Evolutionary conservation across 2,329 filamentous ascomycete species (phyloP), one percentile per base, ranked within the genome.

Genomic region (Botryotinia globosa): DNA sequence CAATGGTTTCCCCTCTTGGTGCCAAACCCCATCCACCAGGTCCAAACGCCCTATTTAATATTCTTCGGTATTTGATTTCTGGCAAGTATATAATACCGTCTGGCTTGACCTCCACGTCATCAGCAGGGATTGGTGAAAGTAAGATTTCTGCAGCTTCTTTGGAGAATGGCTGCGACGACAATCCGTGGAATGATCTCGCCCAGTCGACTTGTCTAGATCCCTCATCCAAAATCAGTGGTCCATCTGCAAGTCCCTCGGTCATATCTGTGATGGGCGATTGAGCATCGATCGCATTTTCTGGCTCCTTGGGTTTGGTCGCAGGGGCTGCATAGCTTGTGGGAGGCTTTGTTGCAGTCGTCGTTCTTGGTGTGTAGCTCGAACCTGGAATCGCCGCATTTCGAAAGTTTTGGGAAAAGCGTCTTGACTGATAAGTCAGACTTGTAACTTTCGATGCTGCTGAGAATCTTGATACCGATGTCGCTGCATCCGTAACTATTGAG

Each of bases 81-180:
- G 96, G 96, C 73, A 99, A 85, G 82, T 98, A 99, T 74, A 98
- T 85, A 77, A 99, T 95, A 48, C 96, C 96, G 84, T 99, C 96
- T 45, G 96, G 95, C 85, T 99, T 99, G 81, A 99, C 92, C 85
- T 99, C 96, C 72, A 99, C 90, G 82, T 98, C 95, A 65, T 90
- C 87, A 0, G 87, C 83, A 71, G 89, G 84, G 20, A 97, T 81
- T 2, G 90, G 89, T 72, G 87, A 86, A 39, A 90, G 84, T 29
- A 93, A 81, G 14, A 90, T 84, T 45, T 88, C 87, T 14, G 87
- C 85, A 34, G 88, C 86, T 82, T 92, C 89, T 68, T 88, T 85
- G 18, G 89, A 86, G 81, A 93, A 93, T 0, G 91, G 86, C 44
- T 85, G 83, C 0, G 85, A 82, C 65, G 89, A 91, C 29, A 93